Percentiles rank a stretch among this genome's conserved stretches.
These are phyloP conservation scores for Cyberlindnera misumaiensis DNA, from an alignment of 805 yeast genomes.

Conservation along the genomic window DNA sequence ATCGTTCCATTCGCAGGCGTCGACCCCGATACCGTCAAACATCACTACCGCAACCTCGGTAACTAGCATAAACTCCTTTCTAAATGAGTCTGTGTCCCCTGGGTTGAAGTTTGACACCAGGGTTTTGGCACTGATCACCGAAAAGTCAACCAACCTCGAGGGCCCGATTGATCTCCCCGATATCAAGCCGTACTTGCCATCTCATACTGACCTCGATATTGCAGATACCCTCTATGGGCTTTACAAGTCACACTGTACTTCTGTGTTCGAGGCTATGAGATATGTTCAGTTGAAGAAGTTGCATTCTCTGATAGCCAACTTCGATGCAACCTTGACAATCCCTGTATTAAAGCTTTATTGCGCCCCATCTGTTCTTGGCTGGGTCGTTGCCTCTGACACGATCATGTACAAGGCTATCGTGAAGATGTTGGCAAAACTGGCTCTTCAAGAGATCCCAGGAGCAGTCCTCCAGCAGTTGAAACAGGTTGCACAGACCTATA, in stretches of 20 bases:
- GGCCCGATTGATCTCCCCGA: conserved; percentile 32
- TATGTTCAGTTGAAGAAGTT: conserved; percentile 61
- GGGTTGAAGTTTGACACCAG: conserved; percentile 18
- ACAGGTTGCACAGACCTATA: conserved; percentile 42
- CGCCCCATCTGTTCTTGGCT: conserved; percentile 40
- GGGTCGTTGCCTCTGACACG: conserved; percentile 67
- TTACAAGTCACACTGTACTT: conserved; percentile 57
- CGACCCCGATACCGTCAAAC: conserved; percentile 18
- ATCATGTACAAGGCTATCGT: conserved; percentile 50
- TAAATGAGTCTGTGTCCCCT: conserved; percentile 13
- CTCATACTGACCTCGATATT: conserved; percentile 25
- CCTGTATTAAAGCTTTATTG: conserved; percentile 56
- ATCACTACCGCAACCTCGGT: conserved; percentile 6
- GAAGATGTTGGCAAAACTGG: conserved; percentile 55
- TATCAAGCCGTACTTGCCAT: conserved; percentile 20
- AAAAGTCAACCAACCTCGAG: conserved; percentile 10
- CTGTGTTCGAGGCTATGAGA: conserved; percentile 58
- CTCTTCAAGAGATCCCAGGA: conserved; percentile 50
- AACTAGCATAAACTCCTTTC: conserved; percentile 10
- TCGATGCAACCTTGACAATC: conserved; percentile 49
- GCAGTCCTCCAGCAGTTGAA: conserved; percentile 49
- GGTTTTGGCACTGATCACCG: conserved; percentile 12
- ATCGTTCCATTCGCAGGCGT: conserved; percentile 21
- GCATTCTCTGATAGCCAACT: conserved; percentile 44
- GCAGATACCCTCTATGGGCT: conserved; percentile 55